These are phyloP conservation scores for Candida schatavii DNA, from an alignment of 805 yeast species.

Conservation along the genomic window DNA sequence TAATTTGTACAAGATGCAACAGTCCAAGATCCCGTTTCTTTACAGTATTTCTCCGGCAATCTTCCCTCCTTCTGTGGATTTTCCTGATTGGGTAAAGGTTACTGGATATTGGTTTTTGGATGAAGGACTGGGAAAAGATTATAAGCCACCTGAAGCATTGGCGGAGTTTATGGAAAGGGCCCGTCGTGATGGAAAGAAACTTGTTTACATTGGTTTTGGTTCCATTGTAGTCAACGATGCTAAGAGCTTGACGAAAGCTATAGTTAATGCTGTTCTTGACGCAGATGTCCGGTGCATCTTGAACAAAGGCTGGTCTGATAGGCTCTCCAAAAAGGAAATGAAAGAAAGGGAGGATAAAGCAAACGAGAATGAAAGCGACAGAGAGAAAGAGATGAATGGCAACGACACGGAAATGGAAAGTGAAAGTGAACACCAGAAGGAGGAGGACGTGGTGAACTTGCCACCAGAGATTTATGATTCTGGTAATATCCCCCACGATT, in stretches of 20 bases:
- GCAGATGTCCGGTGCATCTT: conserved; percentile 85
- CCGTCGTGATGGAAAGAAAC: conserved; percentile 53
- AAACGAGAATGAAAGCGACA: conserved; percentile 7
- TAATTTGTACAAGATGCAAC: conserved; percentile 66
- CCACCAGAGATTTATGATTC: conserved; percentile 69
- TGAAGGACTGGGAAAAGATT: conserved; percentile 47
- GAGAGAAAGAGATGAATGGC: conserved; percentile 15
- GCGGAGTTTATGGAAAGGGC: conserved; percentile 63
- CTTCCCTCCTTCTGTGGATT: conserved; percentile 90
- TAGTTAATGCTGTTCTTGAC: conserved; percentile 71
- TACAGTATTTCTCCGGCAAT: conserved; percentile 87
- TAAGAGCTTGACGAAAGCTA: conserved; percentile 68
- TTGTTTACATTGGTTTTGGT: conserved; percentile 94
- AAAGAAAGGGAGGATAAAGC: conserved; percentile 15
- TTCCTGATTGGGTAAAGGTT: conserved; percentile 91
- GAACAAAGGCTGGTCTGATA: conserved; percentile 93
- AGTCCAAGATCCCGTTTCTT: conserved; percentile 78
- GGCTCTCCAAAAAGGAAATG: conserved; percentile 40
- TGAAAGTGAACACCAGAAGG: conserved; percentile 10
- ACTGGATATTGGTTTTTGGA: conserved; percentile 95
- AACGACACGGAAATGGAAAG: conserved; percentile 4
- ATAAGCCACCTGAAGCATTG: conserved; percentile 60
- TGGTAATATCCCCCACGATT: conserved; percentile 85
- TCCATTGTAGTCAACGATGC: conserved; percentile 91
- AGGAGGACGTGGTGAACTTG: conserved; percentile 33